Conservation (phyloP, 495 filamentous ascomycete species). For the Penicillium lividum region DNA sequence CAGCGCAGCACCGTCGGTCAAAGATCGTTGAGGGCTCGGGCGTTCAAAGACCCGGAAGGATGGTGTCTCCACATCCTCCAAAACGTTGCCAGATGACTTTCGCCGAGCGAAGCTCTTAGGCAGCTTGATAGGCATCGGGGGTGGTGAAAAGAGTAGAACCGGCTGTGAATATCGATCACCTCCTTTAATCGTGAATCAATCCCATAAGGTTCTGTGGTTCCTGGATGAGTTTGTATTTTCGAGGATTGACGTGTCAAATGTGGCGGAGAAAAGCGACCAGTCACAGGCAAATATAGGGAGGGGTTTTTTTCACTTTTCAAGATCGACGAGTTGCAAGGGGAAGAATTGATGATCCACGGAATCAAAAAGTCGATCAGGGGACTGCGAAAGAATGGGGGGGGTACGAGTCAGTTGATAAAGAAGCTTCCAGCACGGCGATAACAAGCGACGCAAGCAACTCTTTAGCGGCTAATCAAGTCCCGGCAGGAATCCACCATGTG, state of each 20-base stretch:
- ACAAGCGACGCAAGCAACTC: constrained; percentile 16
- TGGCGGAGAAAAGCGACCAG: constrained; percentile 17
- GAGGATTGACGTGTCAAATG: constrained; percentile 29
- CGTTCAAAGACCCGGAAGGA: constrained; percentile 66
- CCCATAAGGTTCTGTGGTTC: constrained; percentile 17
- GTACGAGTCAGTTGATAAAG: constrained; percentile 14
- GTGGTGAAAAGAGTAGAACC: background rate
- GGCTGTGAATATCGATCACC: constrained; percentile 1
- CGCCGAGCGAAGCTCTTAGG: constrained; percentile 64
- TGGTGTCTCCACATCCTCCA: constrained; percentile 56
- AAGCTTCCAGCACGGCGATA: constrained; percentile 25
- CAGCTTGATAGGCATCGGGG: constrained; percentile 67
- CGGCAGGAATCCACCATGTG: constrained; percentile 31
- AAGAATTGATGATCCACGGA: constrained; percentile 7
- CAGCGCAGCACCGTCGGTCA: constrained; percentile 49
- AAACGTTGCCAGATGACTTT: constrained; percentile 65
- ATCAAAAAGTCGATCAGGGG: constrained; percentile 19
- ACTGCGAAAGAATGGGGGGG: constrained; percentile 7
- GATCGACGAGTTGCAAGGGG: constrained; percentile 22
- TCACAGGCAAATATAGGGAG: constrained; percentile 13
- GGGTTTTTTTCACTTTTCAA: background rate
- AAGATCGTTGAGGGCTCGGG: constrained; percentile 46
- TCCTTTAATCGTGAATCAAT: constrained; percentile 13
- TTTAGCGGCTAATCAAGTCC: constrained; percentile 32
- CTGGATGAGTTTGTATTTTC: background rate